Percentiles rank a stretch among this genome's conserved stretches.
Evolutionary conservation across 345 rosid species (phyloP).

Genomic region (Lepidium didymum): DNA sequence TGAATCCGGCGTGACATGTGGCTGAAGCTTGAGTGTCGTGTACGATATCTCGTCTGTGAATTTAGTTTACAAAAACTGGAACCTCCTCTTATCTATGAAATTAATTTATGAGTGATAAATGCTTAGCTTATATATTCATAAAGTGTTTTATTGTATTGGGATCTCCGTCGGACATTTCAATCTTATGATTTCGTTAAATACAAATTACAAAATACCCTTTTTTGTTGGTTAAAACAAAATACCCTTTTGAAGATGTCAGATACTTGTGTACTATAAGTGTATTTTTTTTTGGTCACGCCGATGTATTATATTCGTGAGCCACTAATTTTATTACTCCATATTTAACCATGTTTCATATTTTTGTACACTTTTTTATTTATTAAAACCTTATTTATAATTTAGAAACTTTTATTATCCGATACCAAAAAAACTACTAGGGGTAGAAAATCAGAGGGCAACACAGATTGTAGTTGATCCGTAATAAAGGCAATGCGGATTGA

Average conservation of each 20-base stretch:
- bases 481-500: no score
- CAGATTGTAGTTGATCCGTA: no score
- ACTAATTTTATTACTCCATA: background rate
- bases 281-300: background rate
- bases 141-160: constrained; percentile 22
- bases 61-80: background rate
- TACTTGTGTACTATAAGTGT: background rate
- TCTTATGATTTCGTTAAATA: background rate
- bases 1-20: constrained; percentile 10
- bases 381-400: no score
- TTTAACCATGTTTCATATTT: no score
- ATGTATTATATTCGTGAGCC: background rate
- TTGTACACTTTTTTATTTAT: no score
- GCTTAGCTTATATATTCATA: constrained; percentile 12
- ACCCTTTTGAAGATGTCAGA: background rate
- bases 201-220: background rate
- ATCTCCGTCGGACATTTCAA: constrained; percentile 14
- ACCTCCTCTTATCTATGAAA: background rate
- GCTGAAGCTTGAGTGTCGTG: constrained; percentile 22
- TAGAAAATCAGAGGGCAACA: no score
- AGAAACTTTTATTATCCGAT: no score
- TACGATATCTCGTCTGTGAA: constrained; percentile 14
- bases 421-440: no score
- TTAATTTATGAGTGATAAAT: background rate
- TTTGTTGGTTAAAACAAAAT: background rate